A percentile compares a stretch with the other conserved stretches of the same genome.
These are phyloP conservation scores for Ophiostoma pallidulum DNA, from an alignment of 2,329 filamentous ascomycete species.

Conservation along the genomic window DNA sequence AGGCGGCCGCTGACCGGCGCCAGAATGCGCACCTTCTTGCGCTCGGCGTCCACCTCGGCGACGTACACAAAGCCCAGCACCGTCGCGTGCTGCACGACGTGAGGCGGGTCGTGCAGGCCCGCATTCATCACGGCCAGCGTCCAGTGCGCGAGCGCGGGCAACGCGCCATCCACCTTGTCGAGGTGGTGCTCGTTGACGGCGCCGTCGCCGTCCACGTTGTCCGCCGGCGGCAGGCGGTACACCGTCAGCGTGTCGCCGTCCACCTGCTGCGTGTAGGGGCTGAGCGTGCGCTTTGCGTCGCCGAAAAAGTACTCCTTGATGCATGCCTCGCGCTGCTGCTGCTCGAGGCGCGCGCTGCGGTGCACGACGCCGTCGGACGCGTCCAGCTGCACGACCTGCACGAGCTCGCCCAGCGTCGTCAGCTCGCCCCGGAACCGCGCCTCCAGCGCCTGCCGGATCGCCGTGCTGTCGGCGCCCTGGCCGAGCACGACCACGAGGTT, in stretches of 20 bases:
- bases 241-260: slow-evolving; percentile 66
- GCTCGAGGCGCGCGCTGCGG: slow-evolving; percentile 64
- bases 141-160: slow-evolving; percentile 64
- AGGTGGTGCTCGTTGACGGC: slow-evolving; percentile 28
- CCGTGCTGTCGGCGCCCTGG: slow-evolving; percentile 39
- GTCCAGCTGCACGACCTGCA: slow-evolving; percentile 68
- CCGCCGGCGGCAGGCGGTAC: slow-evolving; percentile 48
- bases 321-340: slow-evolving; percentile 60
- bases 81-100: slow-evolving; percentile 67
- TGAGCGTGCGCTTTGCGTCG: slow-evolving; percentile 63
- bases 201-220: neutral
- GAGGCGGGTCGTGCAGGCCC: slow-evolving; percentile 55
- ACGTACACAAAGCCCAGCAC: slow-evolving; percentile 93
- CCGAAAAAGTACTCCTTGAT: slow-evolving; percentile 96
- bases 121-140: slow-evolving; percentile 80
- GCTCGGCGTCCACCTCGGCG: slow-evolving; percentile 79
- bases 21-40: slow-evolving; percentile 69
- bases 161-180: slow-evolving; percentile 56
- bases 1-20: slow-evolving; percentile 76
- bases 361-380: slow-evolving; percentile 80
- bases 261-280: slow-evolving; percentile 78
- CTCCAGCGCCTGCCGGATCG: slow-evolving; percentile 64
- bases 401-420: slow-evolving; percentile 52
- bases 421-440: slow-evolving; percentile 53
- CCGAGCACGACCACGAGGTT: slow-evolving; percentile 77